phyloP scores from a whole-genome alignment of 352 stramenopile species.

The Aphanomyces astaci region DNA sequence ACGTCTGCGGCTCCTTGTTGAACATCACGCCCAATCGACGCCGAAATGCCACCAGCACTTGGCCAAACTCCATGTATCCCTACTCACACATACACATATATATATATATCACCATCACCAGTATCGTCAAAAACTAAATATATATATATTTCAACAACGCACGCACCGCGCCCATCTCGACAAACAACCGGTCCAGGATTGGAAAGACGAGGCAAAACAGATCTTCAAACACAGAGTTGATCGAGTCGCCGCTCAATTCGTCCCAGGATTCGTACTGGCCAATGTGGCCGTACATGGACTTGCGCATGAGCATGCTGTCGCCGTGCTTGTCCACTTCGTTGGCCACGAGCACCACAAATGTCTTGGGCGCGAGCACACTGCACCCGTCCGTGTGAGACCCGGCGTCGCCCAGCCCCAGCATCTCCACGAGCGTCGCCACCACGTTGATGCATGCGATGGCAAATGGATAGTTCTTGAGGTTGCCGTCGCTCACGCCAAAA shows the following conservation, averaged over 20 bases:
- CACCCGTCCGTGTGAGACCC: slow-evolving; percentile 68
- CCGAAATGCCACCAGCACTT: slow-evolving; percentile 64
- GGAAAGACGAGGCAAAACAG: slow-evolving; percentile 80
- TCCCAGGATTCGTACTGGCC: slow-evolving; percentile 56
- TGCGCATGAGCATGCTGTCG: slow-evolving; percentile 7
- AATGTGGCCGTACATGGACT: slow-evolving; percentile 26
- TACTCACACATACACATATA: slow-evolving; percentile 29
- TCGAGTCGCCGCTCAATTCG: slow-evolving; percentile 52
- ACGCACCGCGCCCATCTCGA: slow-evolving; percentile 80
- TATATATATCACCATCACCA: not conserved
- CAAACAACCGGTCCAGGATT: slow-evolving; percentile 72
- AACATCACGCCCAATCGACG: slow-evolving; percentile 66
- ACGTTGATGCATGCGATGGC: slow-evolving; percentile 84
- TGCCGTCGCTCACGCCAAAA: slow-evolving; percentile 74
- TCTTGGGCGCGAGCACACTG: slow-evolving; percentile 61
- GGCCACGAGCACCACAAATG: slow-evolving; percentile 61
- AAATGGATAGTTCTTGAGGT: slow-evolving; percentile 86
- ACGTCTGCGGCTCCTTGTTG: slow-evolving; percentile 44
- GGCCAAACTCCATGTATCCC: slow-evolving; percentile 86
- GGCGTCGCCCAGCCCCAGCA: slow-evolving; percentile 64
- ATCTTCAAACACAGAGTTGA: slow-evolving; percentile 80
- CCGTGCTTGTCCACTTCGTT: slow-evolving; percentile 30
- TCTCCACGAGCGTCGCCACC: slow-evolving; percentile 58
- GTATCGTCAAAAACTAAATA: too few relatives aligned
- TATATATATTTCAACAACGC: too few relatives aligned